Evolutionary conservation across 306 rosid species (phyloP).

Genomic region (Cucurbita pepo): DNA sequence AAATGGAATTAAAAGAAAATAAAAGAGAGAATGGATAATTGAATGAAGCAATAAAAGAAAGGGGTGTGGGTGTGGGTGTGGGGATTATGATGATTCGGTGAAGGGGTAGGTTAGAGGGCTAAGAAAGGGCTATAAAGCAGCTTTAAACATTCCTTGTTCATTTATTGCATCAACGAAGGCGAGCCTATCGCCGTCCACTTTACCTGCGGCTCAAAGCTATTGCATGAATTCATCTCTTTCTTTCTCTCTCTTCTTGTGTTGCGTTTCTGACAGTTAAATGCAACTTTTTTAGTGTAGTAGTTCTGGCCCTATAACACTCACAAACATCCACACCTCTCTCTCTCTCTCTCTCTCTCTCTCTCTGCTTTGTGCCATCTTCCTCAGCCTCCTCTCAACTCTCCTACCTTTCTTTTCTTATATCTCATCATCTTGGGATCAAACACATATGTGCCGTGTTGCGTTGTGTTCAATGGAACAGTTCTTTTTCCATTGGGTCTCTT

Average conservation of each 20-base stretch:
- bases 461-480: neutral
- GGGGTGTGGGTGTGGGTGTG: too few species aligned
- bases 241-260: neutral
- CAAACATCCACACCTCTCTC: neutral
- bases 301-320: constrained; percentile 4
- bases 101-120: neutral
- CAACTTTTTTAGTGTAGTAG: constrained; percentile 1
- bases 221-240: neutral
- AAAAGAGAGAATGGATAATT: too few species aligned
- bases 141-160: constrained; percentile 4
- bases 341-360: neutral
- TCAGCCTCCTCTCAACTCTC: neutral
- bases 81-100: neutral
- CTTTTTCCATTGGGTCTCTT: constrained; percentile 1
- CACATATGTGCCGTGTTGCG: neutral
- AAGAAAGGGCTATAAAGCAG: neutral
- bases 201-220: constrained; percentile 1
- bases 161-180: neutral
- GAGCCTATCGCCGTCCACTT: constrained; percentile 10
- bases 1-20: too few species aligned
- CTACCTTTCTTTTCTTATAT: neutral
- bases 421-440: neutral
- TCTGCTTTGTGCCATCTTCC: neutral
- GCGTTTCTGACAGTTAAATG: neutral
- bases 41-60: too few species aligned